These are phyloP conservation scores for Plenodomus biglobosus DNA, from an alignment of 2,329 filamentous ascomycete genomes.

Conservation along the genomic window DNA sequence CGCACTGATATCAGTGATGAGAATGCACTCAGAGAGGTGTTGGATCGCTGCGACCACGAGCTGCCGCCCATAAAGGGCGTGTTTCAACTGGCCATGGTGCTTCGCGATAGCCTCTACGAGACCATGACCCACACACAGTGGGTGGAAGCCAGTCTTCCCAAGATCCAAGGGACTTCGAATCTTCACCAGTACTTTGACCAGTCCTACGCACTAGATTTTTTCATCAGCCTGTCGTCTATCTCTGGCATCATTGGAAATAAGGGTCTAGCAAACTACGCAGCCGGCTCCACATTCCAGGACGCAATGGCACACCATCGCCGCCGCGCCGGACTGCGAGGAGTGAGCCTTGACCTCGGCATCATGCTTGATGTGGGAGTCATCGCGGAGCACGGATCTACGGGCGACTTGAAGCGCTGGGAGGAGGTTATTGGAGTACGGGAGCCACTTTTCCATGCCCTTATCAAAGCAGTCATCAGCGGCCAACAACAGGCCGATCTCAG, in stretches of 20 bases:
- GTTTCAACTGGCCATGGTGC: constrained; percentile 15
- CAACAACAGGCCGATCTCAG: too few relatives aligned
- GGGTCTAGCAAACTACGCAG: constrained; percentile 4
- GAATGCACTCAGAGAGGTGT: not conserved
- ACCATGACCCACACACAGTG: not conserved
- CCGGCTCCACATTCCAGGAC: constrained; percentile 4
- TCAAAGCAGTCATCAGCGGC: too few relatives aligned
- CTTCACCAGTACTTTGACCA: not conserved
- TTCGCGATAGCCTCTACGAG: not conserved
- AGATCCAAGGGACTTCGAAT: not conserved
- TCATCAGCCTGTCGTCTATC: not conserved
- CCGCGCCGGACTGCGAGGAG: too few relatives aligned
- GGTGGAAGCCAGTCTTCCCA: not conserved
- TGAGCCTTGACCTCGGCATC: too few relatives aligned
- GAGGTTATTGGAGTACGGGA: too few relatives aligned
- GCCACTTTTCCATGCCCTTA: too few relatives aligned
- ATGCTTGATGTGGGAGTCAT: too few relatives aligned
- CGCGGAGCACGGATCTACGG: too few relatives aligned
- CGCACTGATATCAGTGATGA: too few relatives aligned
- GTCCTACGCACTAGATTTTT: not conserved
- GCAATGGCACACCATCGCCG: constrained; percentile 6
- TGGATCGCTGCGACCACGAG: too few relatives aligned
- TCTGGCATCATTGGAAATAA: constrained; percentile 1
- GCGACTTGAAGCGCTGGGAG: too few relatives aligned
- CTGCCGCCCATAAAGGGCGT: too few relatives aligned